Conservation (phyloP, 306 rosid species). For the Citrullus colocynthis region DNA sequence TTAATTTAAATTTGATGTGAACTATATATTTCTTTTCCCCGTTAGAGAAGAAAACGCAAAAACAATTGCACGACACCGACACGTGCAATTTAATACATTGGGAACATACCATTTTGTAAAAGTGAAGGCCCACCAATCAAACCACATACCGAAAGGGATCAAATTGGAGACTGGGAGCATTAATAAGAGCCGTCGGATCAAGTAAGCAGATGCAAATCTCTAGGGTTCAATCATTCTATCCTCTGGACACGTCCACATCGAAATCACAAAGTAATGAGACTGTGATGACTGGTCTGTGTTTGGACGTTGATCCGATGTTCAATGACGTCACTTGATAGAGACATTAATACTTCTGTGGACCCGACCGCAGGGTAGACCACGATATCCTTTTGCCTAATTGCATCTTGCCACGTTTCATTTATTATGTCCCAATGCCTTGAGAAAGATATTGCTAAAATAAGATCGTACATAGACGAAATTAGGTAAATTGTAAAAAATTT, state of each 20-base stretch:
- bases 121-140: not conserved
- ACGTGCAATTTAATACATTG: not conserved
- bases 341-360: conserved; percentile 42
- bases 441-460: not conserved
- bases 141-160: not conserved
- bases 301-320: conserved; percentile 13
- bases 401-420: not conserved
- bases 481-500: too few species aligned
- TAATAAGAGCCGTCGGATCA: conserved; percentile 4
- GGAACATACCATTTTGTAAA: not conserved
- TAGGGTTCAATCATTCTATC: conserved; percentile 14
- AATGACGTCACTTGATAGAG: conserved; percentile 40
- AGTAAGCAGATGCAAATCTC: not conserved
- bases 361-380: conserved; percentile 10
- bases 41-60: not conserved
- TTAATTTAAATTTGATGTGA: not conserved
- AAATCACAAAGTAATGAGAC: not conserved
- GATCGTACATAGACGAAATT: too few species aligned
- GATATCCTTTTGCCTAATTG: conserved; percentile 13
- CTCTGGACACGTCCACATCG: conserved; percentile 6
- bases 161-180: not conserved
- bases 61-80: not conserved
- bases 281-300: conserved; percentile 27
- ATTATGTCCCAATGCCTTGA: too few species aligned
- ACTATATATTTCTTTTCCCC: not conserved